These are phyloP conservation scores for Diutina neorugosa DNA, from an alignment of 1,139 yeast species.

Conservation along the genomic window DNA sequence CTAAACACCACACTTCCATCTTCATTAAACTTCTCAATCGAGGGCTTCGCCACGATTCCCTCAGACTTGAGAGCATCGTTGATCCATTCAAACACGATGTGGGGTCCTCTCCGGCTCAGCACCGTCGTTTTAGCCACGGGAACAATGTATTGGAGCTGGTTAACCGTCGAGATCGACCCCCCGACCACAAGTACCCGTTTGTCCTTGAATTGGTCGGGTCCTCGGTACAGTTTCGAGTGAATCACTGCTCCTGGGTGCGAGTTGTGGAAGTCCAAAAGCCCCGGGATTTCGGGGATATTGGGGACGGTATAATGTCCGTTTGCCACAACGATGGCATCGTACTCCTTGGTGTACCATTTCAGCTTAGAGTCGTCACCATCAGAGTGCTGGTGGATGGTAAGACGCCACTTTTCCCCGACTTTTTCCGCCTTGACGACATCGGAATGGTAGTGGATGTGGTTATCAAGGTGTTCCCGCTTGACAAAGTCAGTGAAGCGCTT, in stretches of 20 bases:
- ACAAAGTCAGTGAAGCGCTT: constrained; percentile 19
- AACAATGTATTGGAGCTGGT: constrained; percentile 2
- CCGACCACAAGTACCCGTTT: neutral
- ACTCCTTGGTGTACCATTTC: constrained; percentile 15
- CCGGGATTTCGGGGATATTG: constrained; percentile 8
- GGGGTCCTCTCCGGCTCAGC: constrained; percentile 10
- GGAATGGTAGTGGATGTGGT: constrained; percentile 25
- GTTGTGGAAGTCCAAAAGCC: neutral
- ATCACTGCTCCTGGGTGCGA: neutral
- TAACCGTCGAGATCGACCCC: neutral
- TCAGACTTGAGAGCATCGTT: neutral
- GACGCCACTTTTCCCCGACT: constrained; percentile 26
- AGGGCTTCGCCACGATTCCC: constrained; percentile 12
- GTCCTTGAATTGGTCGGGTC: constrained; percentile 13
- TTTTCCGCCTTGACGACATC: constrained; percentile 26
- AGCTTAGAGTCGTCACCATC: neutral
- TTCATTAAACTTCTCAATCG: constrained; percentile 16
- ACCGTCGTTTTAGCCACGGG: constrained; percentile 3
- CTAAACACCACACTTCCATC: constrained; percentile 17
- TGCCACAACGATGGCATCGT: constrained; percentile 12
- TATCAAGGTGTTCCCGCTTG: constrained; percentile 15
- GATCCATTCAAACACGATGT: constrained; percentile 14
- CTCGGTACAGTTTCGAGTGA: constrained; percentile 3
- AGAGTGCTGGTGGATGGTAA: constrained; percentile 13
- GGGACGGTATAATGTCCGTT: constrained; percentile 14